Evolutionary conservation across 768 basidiomycete genomes (phyloP).

Genomic region (Hygrophorus pudorinus): DNA sequence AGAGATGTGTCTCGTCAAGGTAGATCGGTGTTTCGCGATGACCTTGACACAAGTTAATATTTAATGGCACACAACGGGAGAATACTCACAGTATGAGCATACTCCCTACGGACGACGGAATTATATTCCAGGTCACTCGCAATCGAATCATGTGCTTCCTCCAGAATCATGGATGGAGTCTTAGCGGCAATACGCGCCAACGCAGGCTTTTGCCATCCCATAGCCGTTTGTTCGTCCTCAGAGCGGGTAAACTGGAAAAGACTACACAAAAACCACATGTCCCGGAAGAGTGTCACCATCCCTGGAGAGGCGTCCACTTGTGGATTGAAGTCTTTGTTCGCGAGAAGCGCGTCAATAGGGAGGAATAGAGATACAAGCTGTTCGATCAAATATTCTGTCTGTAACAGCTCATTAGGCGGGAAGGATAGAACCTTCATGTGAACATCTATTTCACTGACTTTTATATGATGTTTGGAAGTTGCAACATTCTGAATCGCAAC

Average conservation of each 20-base stretch:
- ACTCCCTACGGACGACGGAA: slow-evolving; percentile 81
- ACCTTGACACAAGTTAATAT: slow-evolving; percentile 36
- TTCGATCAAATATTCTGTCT: slow-evolving; percentile 79
- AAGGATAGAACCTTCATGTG: slow-evolving; percentile 6
- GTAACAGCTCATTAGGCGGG: slow-evolving; percentile 2
- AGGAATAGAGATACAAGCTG: slow-evolving; percentile 83
- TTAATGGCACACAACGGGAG: neutral
- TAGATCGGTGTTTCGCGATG: slow-evolving; percentile 52
- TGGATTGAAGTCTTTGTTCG: slow-evolving; percentile 59
- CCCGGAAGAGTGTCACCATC: slow-evolving; percentile 72
- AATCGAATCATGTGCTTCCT: slow-evolving; percentile 72
- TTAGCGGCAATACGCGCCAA: slow-evolving; percentile 74
- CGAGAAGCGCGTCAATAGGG: slow-evolving; percentile 82
- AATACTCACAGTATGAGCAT: slow-evolving; percentile 54
- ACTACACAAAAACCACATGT: slow-evolving; percentile 89
- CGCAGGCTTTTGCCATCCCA: slow-evolving; percentile 73
- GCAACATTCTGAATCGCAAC: slow-evolving; percentile 81
- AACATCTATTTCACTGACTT: slow-evolving; percentile 31
- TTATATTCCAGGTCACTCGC: slow-evolving; percentile 90
- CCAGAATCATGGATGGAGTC: slow-evolving; percentile 78
- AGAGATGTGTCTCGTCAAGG: slow-evolving; percentile 57
- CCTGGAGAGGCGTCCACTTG: slow-evolving; percentile 44
- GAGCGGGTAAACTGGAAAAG: slow-evolving; percentile 70
- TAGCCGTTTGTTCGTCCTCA: slow-evolving; percentile 47
- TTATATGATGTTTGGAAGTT: slow-evolving; percentile 51